Base-by-base conservation (phyloP, 495 filamentous ascomycete genomes). In the Penicillium roqueforti region DNA sequence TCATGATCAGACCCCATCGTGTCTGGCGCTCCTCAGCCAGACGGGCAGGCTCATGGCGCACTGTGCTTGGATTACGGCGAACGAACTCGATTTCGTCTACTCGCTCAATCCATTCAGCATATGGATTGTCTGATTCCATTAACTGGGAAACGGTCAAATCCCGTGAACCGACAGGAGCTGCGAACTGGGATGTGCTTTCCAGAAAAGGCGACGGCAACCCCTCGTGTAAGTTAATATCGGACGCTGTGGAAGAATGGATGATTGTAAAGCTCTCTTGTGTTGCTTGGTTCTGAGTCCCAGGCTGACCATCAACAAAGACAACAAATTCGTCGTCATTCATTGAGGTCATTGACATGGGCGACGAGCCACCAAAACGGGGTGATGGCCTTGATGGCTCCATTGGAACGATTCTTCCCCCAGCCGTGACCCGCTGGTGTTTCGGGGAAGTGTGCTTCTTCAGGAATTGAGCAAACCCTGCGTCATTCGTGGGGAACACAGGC, bases 331-430 rank as follows among this genome's bases (percentile, higher is more conserved):
- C 13, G 4, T 26, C 20, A 26, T 26, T 14, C 20, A 25, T 44
- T 22, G 6, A 19, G 13, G 6, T 28, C 4, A 16, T 28, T 14
- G 22, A 6, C 1, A 6, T 28, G 11, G 19, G 7, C 16, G 20
- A 36, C 6, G 13, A 0, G 6, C 28, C 10, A 3, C 16, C 38
- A 16, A 37, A 38, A 11, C 66, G 74, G 51, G 59, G 52, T 40
- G 69, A 51, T 40, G 69, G 59, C 16, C 59, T 48, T 20, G 57
- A 55, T 23, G 58, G 62, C 13, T 64, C 60, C 66, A 76, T 80
- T 4, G 83, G 80, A 16, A 87, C 81, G 39, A 87, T 80, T 31
- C 75, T 77, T n/a, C 83, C 83, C 16, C 82, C 83, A 51, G 83
- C 83, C 38, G 83, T 86, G 42, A 87, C 83, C 34, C 83, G 77